Conservation (phyloP, 2,329 filamentous ascomycete genomes). For the Epichloe glyceriae region DNA sequence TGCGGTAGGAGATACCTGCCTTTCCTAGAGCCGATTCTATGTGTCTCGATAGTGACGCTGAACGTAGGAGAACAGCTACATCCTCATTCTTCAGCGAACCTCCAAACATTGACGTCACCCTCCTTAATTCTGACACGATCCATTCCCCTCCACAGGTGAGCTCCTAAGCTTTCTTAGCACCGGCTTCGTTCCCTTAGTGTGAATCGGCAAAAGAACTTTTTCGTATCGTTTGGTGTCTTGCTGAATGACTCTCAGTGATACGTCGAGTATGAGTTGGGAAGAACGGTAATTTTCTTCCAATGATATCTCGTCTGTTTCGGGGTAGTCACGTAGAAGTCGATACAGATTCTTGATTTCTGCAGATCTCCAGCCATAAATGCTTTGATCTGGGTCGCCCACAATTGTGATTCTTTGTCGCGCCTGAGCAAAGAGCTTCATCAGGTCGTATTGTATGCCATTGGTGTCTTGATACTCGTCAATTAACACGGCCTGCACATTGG, state of each 20-base stretch:
- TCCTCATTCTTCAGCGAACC: conserved; percentile 62
- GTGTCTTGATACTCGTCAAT: conserved; percentile 98
- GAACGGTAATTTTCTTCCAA: conserved; percentile 93
- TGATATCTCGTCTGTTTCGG: conserved; percentile 66
- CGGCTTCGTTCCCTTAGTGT: conserved; percentile 65
- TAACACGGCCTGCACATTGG: conserved; percentile 78
- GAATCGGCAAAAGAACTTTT: conserved; percentile 69
- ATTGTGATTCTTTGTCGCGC: conserved; percentile 68
- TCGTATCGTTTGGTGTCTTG: conserved; percentile 72
- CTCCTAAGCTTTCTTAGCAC: conserved; percentile 65
- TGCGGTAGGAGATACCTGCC: conserved; percentile 73
- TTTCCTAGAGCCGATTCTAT: conserved; percentile 74
- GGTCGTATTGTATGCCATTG: conserved; percentile 84
- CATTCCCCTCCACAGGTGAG: conserved; percentile 64
- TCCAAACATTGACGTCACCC: conserved; percentile 58
- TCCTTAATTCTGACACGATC: conserved; percentile 74
- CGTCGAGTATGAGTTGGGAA: conserved; percentile 67
- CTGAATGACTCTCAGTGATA: conserved; percentile 76
- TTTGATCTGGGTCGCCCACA: conserved; percentile 93
- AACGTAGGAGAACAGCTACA: conserved; percentile 77
- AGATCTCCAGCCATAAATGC: conserved; percentile 91
- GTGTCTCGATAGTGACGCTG: conserved; percentile 68
- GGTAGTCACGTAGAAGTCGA: conserved; percentile 64
- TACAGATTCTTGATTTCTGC: conserved; percentile 83
- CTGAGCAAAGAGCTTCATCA: conserved; percentile 81